phyloP scores from a whole-genome alignment of 176 grass and related monocot genomes.

The Thalia dealbata region DNA sequence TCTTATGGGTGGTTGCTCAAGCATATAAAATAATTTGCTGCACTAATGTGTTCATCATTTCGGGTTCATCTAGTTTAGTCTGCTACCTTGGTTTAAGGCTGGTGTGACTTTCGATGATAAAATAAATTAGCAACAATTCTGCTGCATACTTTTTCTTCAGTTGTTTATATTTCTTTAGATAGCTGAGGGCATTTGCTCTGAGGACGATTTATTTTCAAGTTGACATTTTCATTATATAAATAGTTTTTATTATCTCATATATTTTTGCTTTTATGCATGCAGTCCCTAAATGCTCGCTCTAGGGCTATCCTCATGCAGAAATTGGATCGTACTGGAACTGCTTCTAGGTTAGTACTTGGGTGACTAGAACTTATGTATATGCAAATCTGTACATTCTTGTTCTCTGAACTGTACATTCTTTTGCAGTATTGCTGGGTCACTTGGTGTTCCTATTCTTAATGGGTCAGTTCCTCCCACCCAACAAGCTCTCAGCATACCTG shows the following conservation, averaged over 20 bases:
- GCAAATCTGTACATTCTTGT: neutral
- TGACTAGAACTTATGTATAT: neutral
- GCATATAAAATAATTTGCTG: no score
- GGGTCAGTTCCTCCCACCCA: constrained; percentile 7
- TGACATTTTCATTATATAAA: neutral
- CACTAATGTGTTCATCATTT: no score
- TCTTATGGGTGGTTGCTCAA: no score
- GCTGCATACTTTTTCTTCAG: no score
- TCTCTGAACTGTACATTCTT: neutral
- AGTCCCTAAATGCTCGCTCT: constrained; percentile 22
- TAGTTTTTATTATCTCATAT: neutral
- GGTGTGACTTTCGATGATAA: no score
- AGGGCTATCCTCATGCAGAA: constrained; percentile 21
- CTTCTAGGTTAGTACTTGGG: neutral
- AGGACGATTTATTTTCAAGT: neutral
- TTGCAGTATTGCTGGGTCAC: constrained; percentile 13
- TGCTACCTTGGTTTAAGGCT: no score
- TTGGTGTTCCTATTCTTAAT: constrained; percentile 17
- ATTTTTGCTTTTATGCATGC: neutral
- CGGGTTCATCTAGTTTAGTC: no score
- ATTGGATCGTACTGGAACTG: constrained; percentile 13
- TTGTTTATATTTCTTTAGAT: no score
- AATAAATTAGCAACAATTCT: no score
- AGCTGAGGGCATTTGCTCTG: no score
- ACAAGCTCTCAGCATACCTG: neutral